Conservation (phyloP, 1,284 basidiomycete species). For the Fomitopsis palustris region DNA sequence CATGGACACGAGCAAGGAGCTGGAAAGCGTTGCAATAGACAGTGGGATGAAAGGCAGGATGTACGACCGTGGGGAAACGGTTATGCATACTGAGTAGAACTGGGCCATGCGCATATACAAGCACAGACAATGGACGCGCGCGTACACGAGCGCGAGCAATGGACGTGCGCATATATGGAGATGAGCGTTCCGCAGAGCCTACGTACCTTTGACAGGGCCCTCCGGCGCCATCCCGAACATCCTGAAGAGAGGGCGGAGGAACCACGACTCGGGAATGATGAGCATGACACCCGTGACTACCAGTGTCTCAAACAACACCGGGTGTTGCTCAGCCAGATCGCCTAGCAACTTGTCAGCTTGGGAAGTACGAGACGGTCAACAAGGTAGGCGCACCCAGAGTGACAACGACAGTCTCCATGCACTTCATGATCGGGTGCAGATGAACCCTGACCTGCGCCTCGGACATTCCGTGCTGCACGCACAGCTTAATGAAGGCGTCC, state of each 20-base stretch:
- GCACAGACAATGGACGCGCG: too few species aligned
- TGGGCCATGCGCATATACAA: too few species aligned
- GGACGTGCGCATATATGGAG: neutral
- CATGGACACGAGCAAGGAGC: neutral
- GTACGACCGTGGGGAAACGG: too few species aligned
- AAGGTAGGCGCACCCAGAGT: neutral
- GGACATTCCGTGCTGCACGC: neutral
- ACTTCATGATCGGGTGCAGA: neutral
- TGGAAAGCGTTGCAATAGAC: too few species aligned
- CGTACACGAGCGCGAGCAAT: too few species aligned
- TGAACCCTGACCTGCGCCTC: neutral
- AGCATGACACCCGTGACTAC: slow-evolving; percentile 9
- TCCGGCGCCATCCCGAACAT: slow-evolving; percentile 23
- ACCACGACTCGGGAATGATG: slow-evolving; percentile 18
- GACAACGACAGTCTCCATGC: neutral
- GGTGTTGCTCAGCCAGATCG: slow-evolving; percentile 26
- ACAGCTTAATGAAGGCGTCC: neutral
- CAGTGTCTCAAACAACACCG: slow-evolving; percentile 15
- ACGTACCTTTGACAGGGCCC: slow-evolving; percentile 25
- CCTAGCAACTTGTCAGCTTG: slow-evolving; percentile 13
- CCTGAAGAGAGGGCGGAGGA: slow-evolving; percentile 20
- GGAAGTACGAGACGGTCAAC: neutral
- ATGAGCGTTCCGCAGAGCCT: neutral
- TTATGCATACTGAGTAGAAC: too few species aligned
- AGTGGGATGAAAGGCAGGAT: too few species aligned